phyloP scores from a whole-genome alignment of 495 filamentous ascomycete species.

The Penicillium manginii region DNA sequence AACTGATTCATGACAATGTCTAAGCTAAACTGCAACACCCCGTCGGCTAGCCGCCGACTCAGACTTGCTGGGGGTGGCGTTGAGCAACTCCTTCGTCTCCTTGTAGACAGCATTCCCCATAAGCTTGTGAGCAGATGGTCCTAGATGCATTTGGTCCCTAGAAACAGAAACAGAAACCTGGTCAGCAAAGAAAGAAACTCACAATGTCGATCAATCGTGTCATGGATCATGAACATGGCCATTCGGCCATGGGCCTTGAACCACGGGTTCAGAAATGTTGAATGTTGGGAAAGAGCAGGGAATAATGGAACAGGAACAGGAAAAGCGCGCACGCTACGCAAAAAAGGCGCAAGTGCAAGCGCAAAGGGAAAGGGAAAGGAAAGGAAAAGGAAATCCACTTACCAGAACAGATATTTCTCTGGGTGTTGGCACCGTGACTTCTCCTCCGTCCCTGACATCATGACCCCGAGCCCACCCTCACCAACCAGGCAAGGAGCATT shows the following conservation, averaged over 20 bases:
- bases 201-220: slow-evolving; percentile 13
- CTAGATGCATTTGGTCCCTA: slow-evolving; percentile 59
- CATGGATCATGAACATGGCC: not conserved
- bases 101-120: slow-evolving; percentile 51
- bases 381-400: slow-evolving; percentile 17
- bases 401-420: slow-evolving; percentile 58
- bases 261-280: slow-evolving; percentile 2
- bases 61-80: slow-evolving; percentile 9
- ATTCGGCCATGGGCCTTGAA: not conserved
- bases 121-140: slow-evolving; percentile 51
- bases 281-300: not conserved
- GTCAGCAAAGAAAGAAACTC: slow-evolving; percentile 12
- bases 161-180: slow-evolving; percentile 2
- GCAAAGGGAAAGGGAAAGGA: not conserved
- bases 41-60: slow-evolving; percentile 23
- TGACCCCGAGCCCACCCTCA: slow-evolving; percentile 32
- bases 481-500: slow-evolving; percentile 40
- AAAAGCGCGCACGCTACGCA: not conserved
- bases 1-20: slow-evolving; percentile 25
- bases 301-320: slow-evolving; percentile 3
- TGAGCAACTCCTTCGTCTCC: slow-evolving; percentile 43
- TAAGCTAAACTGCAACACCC: slow-evolving; percentile 32
- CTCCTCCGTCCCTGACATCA: slow-evolving; percentile 37
- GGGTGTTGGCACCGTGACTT: slow-evolving; percentile 46
- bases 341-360: not conserved